Base-by-base conservation (phyloP, 139 green algal genomes). In the Volvox africanus region DNA sequence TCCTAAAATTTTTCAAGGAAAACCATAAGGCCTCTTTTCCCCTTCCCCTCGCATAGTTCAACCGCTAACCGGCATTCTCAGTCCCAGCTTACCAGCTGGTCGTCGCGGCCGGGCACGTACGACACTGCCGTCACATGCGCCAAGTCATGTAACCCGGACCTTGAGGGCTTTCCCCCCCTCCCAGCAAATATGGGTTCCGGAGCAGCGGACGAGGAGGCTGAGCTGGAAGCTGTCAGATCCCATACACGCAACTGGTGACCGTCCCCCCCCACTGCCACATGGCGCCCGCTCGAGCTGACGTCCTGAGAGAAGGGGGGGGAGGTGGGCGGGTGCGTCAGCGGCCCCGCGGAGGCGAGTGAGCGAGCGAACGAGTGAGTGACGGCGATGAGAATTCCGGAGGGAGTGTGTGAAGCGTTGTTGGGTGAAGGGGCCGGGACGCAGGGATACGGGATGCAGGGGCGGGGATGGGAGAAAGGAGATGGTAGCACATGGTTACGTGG, bases 191-290 rank as follows among this genome's bases (percentile, higher is more conserved):
- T 26, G 19, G 83, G 69, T 35, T 76, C 65, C 13, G 78, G 44
- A 11, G 82, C 36, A 16, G 35, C n/a, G 35, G 5, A 26, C 24
- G 36, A 26, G 9, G 82, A 33, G 32, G 83, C 35, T 26, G 13
- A 26, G 1, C 33, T 22, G 22, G 36, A 26, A 14, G 84, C 80
- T 26, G 61, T 14, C 33, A 96, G 68, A 61, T 95, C 93, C 95
- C 95, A 97, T 21, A 97, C 37, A 28, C 78, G 84, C n/a, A 95
- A 86, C 76, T 93, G 80, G 76, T 78, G 76, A 16, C 89, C 92
- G 22, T 95, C 93, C 28, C 84, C 91, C 20, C 91, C 90, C 0
- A 95, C 82, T 3, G 91, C 55, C 67, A 95, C 28, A 26, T 82
- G 61, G 11, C 75, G 37, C 44, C 85, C 85, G 69, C 85, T 89